Evolutionary conservation across 352 stramenopile genomes (phyloP).

Genomic region (Globisporangium heterothallicum): DNA sequence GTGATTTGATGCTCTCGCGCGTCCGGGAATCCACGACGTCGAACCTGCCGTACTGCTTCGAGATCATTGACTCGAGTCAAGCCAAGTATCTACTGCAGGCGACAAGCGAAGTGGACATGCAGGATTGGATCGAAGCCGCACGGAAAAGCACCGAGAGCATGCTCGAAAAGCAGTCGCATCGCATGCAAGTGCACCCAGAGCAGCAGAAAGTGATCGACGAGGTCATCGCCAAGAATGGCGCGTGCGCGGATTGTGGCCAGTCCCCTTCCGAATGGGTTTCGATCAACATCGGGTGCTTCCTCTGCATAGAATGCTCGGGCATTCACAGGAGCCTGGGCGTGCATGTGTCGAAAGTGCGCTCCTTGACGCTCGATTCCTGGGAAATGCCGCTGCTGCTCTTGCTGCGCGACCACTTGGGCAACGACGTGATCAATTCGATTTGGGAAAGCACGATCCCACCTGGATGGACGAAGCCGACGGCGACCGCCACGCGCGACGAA

Average conservation of each 20-base stretch:
- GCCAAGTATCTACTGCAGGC: slow-evolving; percentile 75
- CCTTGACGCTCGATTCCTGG: slow-evolving; percentile 85
- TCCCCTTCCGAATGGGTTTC: slow-evolving; percentile 92
- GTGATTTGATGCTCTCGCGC: slow-evolving; percentile 75
- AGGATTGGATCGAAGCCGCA: slow-evolving; percentile 79
- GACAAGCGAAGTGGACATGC: slow-evolving; percentile 63
- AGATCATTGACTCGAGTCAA: slow-evolving; percentile 80
- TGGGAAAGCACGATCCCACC: slow-evolving; percentile 57
- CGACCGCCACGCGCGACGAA: slow-evolving; percentile 48
- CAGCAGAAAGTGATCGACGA: slow-evolving; percentile 66
- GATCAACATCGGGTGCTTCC: slow-evolving; percentile 93
- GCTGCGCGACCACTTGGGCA: slow-evolving; percentile 64
- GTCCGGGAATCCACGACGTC: slow-evolving; percentile 53
- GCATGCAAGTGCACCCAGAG: slow-evolving; percentile 76
- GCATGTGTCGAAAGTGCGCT: slow-evolving; percentile 96
- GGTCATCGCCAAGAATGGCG: slow-evolving; percentile 46
- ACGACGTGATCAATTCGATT: slow-evolving; percentile 57
- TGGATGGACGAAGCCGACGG: slow-evolving; percentile 46
- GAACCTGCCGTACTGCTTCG: slow-evolving; percentile 69
- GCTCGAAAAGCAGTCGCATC: slow-evolving; percentile 77
- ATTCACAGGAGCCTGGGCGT: slow-evolving; percentile 96
- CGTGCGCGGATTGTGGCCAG: slow-evolving; percentile 71
- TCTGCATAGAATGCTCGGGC: slow-evolving; percentile 97
- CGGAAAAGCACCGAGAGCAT: slow-evolving; percentile 77
- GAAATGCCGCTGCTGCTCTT: slow-evolving; percentile 71